A percentile compares a stretch with the other conserved stretches of the same genome.
Conservation (phyloP, 805 yeast species). For the Candida morakotiae region DNA sequence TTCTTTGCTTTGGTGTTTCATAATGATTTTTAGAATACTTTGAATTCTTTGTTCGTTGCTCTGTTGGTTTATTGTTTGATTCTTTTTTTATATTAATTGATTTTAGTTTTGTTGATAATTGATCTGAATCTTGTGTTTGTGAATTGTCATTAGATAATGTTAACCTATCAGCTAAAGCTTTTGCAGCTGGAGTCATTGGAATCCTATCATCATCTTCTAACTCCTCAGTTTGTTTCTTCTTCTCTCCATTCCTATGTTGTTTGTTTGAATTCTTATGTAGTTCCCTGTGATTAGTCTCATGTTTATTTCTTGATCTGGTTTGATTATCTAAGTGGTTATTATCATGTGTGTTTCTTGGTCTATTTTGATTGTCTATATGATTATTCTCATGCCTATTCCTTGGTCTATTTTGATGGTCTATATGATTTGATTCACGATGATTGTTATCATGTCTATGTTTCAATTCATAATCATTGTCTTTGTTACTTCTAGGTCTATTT, state of each 20-base stretch:
- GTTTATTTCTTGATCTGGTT: not conserved
- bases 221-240: slow-evolving; percentile 6
- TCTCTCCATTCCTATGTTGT: slow-evolving; percentile 1
- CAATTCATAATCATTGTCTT: not conserved
- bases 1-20: slow-evolving; percentile 1
- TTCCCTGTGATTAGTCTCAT: not conserved
- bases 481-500: not conserved
- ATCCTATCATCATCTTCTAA: slow-evolving; percentile 12
- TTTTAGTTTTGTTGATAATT: not conserved
- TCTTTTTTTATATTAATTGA: not conserved
- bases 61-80: slow-evolving; percentile 1
- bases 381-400: not conserved
- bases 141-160: slow-evolving; percentile 10
- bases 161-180: slow-evolving; percentile 28
- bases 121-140: not conserved
- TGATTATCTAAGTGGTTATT: not conserved
- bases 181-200: slow-evolving; percentile 29
- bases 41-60: not conserved
- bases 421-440: not conserved
- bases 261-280: slow-evolving; percentile 6
- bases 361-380: not conserved
- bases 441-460: not conserved
- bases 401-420: not conserved
- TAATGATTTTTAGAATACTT: not conserved
- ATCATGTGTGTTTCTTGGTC: not conserved